Percentiles rank a stretch among this genome's conserved stretches.
Conservation (phyloP, 2,329 filamentous ascomycete genomes). For the Neopestalotiopsis sp. region DNA sequence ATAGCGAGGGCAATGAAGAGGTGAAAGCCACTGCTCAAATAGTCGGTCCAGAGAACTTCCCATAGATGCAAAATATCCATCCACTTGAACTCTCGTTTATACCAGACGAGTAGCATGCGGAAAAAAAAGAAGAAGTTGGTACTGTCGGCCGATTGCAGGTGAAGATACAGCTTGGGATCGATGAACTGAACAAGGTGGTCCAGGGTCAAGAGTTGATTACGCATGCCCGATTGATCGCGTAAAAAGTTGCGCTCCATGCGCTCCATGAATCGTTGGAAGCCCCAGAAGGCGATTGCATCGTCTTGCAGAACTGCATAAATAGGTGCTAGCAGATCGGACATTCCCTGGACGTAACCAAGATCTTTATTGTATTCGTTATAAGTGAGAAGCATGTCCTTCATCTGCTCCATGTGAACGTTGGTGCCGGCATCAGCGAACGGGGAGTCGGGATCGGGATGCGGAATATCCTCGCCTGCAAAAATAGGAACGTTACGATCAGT, state of each 20-base stretch:
- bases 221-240: constrained; percentile 95
- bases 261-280: constrained; percentile 94
- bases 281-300: constrained; percentile 96
- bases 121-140: constrained; percentile 99
- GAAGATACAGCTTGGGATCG: constrained; percentile 91
- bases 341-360: constrained; percentile 96
- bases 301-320: constrained; percentile 98
- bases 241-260: constrained; percentile 98
- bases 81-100: constrained; percentile 96
- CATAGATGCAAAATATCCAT: constrained; percentile 84
- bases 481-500: constrained; percentile 95
- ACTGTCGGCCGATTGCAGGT: constrained; percentile 87
- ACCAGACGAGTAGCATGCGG: constrained; percentile 98
- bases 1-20: constrained; percentile 94
- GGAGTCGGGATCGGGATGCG: constrained; percentile 93
- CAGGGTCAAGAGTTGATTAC: constrained; percentile 85
- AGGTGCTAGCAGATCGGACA: constrained; percentile 95
- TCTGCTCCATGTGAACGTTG: constrained; percentile 96
- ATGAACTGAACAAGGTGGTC: constrained; percentile 96
- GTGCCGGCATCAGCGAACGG: constrained; percentile 93
- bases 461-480: constrained; percentile 94
- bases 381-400: constrained; percentile 98
- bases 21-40: constrained; percentile 86
- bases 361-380: constrained; percentile 98
- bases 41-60: constrained; percentile 96